These are phyloP conservation scores for Podospora bellae-mahoneyi DNA, from an alignment of 495 filamentous ascomycete genomes.

Conservation along the genomic window DNA sequence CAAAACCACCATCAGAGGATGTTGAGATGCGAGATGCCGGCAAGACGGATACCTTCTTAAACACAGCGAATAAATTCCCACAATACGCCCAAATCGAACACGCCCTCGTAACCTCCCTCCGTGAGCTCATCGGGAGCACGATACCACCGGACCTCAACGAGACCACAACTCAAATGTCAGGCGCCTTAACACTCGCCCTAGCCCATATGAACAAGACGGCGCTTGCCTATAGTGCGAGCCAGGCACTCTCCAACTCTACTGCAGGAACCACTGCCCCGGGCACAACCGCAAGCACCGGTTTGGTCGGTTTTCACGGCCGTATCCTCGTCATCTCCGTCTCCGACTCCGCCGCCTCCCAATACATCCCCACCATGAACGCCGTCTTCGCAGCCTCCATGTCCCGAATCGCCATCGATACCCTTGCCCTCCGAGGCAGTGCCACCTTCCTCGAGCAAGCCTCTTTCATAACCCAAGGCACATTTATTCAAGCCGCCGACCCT, in stretches of 20 bases:
- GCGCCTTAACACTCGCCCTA: constrained; percentile 84
- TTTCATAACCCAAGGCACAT: constrained; percentile 85
- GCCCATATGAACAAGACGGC: constrained; percentile 73
- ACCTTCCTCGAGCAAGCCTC: constrained; percentile 95
- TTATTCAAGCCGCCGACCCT: constrained; percentile 63
- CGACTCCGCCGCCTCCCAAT: constrained; percentile 79
- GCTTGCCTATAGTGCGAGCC: constrained; percentile 22
- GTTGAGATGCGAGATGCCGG: constrained; percentile 45
- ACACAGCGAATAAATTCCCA: constrained; percentile 82
- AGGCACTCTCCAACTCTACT: constrained; percentile 27
- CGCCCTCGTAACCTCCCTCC: constrained; percentile 68
- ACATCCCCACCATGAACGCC: constrained; percentile 96
- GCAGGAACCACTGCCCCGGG: constrained; percentile 32
- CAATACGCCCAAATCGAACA: constrained; percentile 83
- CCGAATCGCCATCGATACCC: constrained; percentile 83
- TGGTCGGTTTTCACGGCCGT: constrained; percentile 65
- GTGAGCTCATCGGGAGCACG: constrained; percentile 64
- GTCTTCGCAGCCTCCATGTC: constrained; percentile 91
- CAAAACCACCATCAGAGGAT: constrained; percentile 36
- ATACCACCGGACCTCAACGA: constrained; percentile 57
- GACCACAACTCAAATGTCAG: constrained; percentile 75
- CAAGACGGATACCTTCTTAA: constrained; percentile 8
- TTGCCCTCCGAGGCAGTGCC: constrained; percentile 71
- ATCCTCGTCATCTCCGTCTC: constrained; percentile 82
- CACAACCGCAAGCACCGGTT: constrained; percentile 27